These are phyloP conservation scores for Aspergillus cavernicola DNA, from an alignment of 495 filamentous ascomycete species.

Conservation along the genomic window DNA sequence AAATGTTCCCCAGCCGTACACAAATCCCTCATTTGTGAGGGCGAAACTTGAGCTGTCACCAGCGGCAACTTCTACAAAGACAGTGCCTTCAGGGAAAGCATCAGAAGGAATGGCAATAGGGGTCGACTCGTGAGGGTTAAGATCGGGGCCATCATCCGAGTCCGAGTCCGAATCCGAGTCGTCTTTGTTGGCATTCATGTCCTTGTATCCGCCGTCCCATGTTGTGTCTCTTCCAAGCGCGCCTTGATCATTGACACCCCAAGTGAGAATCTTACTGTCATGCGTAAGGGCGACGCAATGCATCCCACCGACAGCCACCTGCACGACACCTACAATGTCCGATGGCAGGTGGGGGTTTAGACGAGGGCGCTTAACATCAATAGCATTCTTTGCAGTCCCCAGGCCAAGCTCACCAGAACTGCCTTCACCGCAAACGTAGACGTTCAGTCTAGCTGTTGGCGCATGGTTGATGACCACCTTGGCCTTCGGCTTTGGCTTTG, in stretches of 20 bases:
- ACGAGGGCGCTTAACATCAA: slow-evolving; percentile 67
- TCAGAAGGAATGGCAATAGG: slow-evolving; percentile 53
- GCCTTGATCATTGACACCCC: slow-evolving; percentile 68
- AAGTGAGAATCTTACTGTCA: slow-evolving; percentile 60
- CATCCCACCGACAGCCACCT: slow-evolving; percentile 63
- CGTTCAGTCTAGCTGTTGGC: slow-evolving; percentile 50
- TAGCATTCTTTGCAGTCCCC: slow-evolving; percentile 54
- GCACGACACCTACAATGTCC: slow-evolving; percentile 58
- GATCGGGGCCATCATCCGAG: slow-evolving; percentile 49
- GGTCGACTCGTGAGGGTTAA: slow-evolving; percentile 59
- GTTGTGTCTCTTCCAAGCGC: slow-evolving; percentile 59
- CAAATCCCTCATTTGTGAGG: slow-evolving; percentile 60
- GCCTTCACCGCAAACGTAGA: slow-evolving; percentile 68
- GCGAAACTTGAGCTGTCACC: slow-evolving; percentile 64
- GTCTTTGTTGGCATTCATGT: slow-evolving; percentile 55
- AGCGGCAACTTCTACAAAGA: slow-evolving; percentile 57
- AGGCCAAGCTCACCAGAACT: slow-evolving; percentile 65
- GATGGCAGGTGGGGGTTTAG: slow-evolving; percentile 56
- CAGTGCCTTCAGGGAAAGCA: slow-evolving; percentile 50
- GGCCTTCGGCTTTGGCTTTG: slow-evolving; percentile 23
- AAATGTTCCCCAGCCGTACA: slow-evolving; percentile 74
- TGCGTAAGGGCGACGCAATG: slow-evolving; percentile 58
- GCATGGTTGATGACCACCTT: slow-evolving; percentile 44
- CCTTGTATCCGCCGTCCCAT: slow-evolving; percentile 61
- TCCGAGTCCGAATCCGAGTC: slow-evolving; percentile 46